A percentile compares a stretch with the other conserved stretches of the same genome.
phyloP scores from a whole-genome alignment of 1,139 yeast genomes.

The Yamadazyma membranifaciens region DNA sequence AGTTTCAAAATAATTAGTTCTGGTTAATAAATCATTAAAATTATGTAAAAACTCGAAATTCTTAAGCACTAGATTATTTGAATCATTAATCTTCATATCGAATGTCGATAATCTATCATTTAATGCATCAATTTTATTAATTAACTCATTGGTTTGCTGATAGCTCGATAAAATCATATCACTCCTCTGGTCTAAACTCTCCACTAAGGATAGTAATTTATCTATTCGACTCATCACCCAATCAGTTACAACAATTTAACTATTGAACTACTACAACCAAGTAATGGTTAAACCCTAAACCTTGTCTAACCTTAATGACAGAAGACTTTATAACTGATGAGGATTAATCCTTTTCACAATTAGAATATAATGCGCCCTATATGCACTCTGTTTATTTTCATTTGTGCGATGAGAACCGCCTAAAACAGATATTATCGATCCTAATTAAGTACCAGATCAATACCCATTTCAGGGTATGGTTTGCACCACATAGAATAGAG shows the following conservation, averaged over 20 bases:
- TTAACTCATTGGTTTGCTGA: conserved; percentile 1
- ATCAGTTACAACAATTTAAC: neutral
- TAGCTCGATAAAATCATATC: conserved; percentile 2
- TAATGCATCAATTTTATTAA: conserved; percentile 5
- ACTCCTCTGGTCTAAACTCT: conserved; percentile 9
- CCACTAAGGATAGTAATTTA: conserved; percentile 4
- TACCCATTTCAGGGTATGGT: too few species aligned
- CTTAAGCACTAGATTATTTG: conserved; percentile 21
- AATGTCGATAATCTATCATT: conserved; percentile 19
- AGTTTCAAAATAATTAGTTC: conserved; percentile 35
- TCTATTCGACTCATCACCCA: conserved; percentile 5
- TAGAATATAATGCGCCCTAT: conserved; percentile 1
- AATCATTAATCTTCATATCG: conserved; percentile 34
- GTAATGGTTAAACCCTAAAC: neutral
- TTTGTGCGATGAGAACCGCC: neutral
- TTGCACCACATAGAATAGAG: too few species aligned
- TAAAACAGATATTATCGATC: neutral
- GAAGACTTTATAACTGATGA: too few species aligned
- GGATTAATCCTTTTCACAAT: too few species aligned
- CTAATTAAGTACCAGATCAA: neutral
- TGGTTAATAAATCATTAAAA: conserved; percentile 32
- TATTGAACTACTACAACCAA: too few species aligned
- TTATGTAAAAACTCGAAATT: conserved; percentile 25
- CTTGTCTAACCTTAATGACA: conserved; percentile 1
- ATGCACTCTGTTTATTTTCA: conserved; percentile 5